Conservation (phyloP, 2,329 filamentous ascomycete species). For the Madurella fahalii region DNA sequence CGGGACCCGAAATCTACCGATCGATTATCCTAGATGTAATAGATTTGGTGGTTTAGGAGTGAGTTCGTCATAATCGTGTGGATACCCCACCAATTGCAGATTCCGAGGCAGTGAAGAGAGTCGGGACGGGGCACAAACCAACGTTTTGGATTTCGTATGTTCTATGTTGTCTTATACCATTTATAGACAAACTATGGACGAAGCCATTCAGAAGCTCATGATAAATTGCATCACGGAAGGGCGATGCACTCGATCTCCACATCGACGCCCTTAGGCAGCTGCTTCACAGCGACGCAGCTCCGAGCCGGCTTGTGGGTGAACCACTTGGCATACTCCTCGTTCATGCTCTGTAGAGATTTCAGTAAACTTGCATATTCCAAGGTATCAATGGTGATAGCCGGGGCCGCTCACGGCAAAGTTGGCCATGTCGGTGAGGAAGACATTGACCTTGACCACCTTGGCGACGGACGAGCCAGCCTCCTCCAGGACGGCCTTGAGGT, state of each 20-base stretch:
- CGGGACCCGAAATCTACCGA: background rate
- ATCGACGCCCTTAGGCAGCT: conserved; percentile 78
- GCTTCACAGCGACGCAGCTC: conserved; percentile 86
- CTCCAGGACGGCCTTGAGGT: conserved; percentile 77
- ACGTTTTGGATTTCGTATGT: background rate
- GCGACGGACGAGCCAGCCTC: conserved; percentile 74
- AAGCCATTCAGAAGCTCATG: background rate
- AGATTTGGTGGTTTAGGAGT: background rate
- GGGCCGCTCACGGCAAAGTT: conserved; percentile 62
- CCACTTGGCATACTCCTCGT: conserved; percentile 78
- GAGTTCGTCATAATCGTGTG: conserved; percentile 1
- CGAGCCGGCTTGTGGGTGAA: conserved; percentile 81
- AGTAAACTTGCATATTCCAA: background rate
- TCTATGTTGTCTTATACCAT: background rate
- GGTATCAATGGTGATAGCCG: background rate
- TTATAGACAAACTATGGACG: background rate
- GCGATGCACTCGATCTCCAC: conserved; percentile 91
- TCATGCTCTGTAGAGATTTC: conserved; percentile 59
- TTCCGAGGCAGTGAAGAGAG: background rate
- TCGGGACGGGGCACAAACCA: too few species aligned
- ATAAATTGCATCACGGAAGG: conserved; percentile 45
- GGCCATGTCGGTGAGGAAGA: conserved; percentile 89
- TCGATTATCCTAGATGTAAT: background rate
- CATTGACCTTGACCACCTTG: conserved; percentile 84
- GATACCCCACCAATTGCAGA: conserved; percentile 5